Percentiles rank a stretch among this genome's conserved stretches.
Conservation (phyloP, 805 yeast species). For the Torulaspora gathmanii region DNA sequence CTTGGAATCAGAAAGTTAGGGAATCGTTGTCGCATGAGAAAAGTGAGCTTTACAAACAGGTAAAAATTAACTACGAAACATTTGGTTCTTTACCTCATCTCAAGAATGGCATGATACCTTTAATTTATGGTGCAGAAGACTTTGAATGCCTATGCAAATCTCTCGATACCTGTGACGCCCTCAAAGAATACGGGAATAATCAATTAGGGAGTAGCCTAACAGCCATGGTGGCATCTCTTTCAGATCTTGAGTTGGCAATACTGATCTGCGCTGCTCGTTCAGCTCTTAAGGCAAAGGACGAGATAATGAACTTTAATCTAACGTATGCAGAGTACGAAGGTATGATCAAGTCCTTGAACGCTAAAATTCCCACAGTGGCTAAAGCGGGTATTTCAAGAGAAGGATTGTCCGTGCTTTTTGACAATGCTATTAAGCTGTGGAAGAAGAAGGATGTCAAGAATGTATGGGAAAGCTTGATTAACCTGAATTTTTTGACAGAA, state of each 20-base stretch:
- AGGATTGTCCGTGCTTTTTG: conserved; percentile 35
- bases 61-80: conserved; percentile 51
- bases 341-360: conserved; percentile 45
- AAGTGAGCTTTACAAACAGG: conserved; percentile 36
- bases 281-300: conserved; percentile 51
- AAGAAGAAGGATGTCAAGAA: conserved; percentile 53
- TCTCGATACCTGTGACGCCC: conserved; percentile 11
- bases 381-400: conserved; percentile 25
- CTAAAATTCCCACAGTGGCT: conserved; percentile 36
- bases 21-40: conserved; percentile 26
- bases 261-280: conserved; percentile 74
- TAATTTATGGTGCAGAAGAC: conserved; percentile 36
- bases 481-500: conserved; percentile 50
- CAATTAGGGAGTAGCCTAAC: conserved; percentile 27
- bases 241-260: conserved; percentile 67
- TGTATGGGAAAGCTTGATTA: conserved; percentile 69
- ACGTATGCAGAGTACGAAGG: conserved; percentile 70
- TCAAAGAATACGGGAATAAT: conserved; percentile 31
- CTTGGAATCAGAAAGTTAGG: conserved; percentile 45
- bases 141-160: conserved; percentile 29
- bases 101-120: conserved; percentile 41
- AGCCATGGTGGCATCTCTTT: conserved; percentile 40
- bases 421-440: conserved; percentile 50
- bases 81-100: conserved; percentile 53
- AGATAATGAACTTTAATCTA: conserved; percentile 66